Conservation (phyloP, 2,329 filamentous ascomycete genomes). For the Hypoxylon sp. region DNA sequence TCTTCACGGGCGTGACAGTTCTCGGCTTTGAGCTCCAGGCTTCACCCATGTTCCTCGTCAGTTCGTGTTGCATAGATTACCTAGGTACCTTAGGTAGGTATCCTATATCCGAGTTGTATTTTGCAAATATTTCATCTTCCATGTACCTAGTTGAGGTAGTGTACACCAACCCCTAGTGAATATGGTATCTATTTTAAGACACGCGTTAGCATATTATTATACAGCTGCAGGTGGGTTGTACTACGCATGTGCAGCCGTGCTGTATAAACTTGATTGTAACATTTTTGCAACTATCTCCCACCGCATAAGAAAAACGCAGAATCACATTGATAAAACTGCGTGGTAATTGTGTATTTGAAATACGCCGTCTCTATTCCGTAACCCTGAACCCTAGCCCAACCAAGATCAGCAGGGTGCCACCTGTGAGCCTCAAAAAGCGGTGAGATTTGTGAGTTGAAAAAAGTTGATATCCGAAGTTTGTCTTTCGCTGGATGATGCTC, state of each 20-base stretch:
- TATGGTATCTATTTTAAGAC: conserved; percentile 39
- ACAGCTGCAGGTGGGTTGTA: conserved; percentile 31
- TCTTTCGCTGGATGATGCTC: conserved; percentile 24
- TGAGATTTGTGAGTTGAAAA: conserved; percentile 27
- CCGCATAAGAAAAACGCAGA: conserved; percentile 23
- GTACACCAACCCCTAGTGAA: conserved; percentile 6
- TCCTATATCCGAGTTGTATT: conserved; percentile 15
- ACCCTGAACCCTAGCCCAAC: neutral
- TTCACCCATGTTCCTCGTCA: conserved; percentile 25
- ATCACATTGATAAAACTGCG: conserved; percentile 22
- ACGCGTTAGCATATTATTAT: conserved; percentile 5
- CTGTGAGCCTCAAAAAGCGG: conserved; percentile 22
- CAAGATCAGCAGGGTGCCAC: conserved; percentile 2
- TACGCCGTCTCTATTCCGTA: conserved; percentile 6
- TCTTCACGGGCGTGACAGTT: conserved; percentile 12
- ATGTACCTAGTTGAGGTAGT: neutral
- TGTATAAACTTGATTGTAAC: conserved; percentile 22
- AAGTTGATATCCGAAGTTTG: conserved; percentile 18
- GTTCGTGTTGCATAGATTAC: conserved; percentile 36
- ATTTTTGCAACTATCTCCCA: conserved; percentile 14
- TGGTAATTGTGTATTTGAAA: conserved; percentile 7
- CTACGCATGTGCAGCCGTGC: conserved; percentile 11
- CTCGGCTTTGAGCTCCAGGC: conserved; percentile 12
- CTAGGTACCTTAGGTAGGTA: too few species aligned
- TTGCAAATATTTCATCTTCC: neutral